Percentiles rank a stretch among this genome's conserved stretches.
These are phyloP conservation scores for Aspergillus caelatus DNA, from an alignment of 2,329 filamentous ascomycete genomes.

Conservation along the genomic window DNA sequence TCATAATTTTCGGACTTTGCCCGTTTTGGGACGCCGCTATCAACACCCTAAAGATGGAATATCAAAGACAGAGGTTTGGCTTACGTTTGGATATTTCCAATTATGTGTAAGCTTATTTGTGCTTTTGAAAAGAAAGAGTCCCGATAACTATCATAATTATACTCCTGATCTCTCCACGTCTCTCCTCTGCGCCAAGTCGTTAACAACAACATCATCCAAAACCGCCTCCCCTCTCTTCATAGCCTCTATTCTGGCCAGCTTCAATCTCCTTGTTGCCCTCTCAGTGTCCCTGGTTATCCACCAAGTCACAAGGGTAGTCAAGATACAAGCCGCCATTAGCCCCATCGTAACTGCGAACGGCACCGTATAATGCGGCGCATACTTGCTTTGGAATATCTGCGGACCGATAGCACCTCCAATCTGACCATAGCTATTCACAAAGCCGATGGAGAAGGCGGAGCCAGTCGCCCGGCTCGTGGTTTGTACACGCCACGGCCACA, in stretches of 20 bases:
- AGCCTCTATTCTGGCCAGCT: constrained; percentile 46
- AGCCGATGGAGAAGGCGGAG: constrained; percentile 55
- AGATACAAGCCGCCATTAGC: constrained; percentile 47
- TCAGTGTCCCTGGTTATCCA: constrained; percentile 50
- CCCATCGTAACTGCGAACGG: constrained; percentile 51
- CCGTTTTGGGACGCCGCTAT: too few species aligned
- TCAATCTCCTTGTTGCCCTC: constrained; percentile 48
- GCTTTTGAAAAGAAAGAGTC: too few species aligned
- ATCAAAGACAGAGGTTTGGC: neutral
- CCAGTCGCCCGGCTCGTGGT: constrained; percentile 52
- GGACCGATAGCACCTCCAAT: constrained; percentile 54
- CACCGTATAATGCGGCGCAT: constrained; percentile 50
- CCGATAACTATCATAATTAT: neutral
- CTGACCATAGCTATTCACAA: constrained; percentile 55
- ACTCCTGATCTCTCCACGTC: neutral
- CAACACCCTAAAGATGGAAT: too few species aligned
- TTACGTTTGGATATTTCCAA: too few species aligned
- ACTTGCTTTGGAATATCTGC: constrained; percentile 51
- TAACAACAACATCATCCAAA: constrained; percentile 49
- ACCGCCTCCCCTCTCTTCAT: constrained; percentile 46
- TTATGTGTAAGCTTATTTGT: too few species aligned
- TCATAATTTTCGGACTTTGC: too few species aligned
- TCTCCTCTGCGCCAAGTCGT: constrained; percentile 32
- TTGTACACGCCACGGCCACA: constrained; percentile 58
- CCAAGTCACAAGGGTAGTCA: constrained; percentile 49